Conservation (phyloP, 202 grass and related monocot species). For the Zoysia matrella region DNA sequence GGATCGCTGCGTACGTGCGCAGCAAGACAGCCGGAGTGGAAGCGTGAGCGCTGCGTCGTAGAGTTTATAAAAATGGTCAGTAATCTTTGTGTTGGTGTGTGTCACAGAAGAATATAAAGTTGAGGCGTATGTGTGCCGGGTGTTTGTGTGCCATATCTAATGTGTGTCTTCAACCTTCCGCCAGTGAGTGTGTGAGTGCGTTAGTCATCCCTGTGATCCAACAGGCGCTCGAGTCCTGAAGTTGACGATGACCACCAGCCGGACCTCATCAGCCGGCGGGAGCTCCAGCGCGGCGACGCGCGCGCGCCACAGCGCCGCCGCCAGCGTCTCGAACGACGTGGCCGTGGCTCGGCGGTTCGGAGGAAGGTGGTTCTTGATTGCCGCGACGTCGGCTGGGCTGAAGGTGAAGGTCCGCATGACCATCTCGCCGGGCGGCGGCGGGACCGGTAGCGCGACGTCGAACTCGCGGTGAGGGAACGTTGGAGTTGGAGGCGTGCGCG, state of each 20-base stretch:
- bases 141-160: no score
- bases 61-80: no score
- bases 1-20: no score
- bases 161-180: no score
- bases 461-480: slow-evolving; percentile 47
- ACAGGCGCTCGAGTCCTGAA: slow-evolving; percentile 41
- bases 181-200: no score
- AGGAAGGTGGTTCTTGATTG: slow-evolving; percentile 27
- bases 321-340: slow-evolving; percentile 67
- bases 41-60: no score
- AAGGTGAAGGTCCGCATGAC: slow-evolving; percentile 56
- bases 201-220: no score
- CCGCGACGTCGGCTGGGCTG: slow-evolving; percentile 15
- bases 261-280: slow-evolving; percentile 28
- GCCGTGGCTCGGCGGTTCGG: background rate
- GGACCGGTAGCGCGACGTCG: background rate
- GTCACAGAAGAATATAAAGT: no score
- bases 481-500: slow-evolving; percentile 19
- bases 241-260: slow-evolving; percentile 43
- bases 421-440: slow-evolving; percentile 30
- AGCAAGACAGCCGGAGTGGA: no score
- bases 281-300: no score
- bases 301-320: slow-evolving; percentile 65
- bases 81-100: no score
- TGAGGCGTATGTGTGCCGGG: no score